Conservation (phyloP, 2,329 filamentous ascomycete genomes). For the Chrysoporthe puriensis region DNA sequence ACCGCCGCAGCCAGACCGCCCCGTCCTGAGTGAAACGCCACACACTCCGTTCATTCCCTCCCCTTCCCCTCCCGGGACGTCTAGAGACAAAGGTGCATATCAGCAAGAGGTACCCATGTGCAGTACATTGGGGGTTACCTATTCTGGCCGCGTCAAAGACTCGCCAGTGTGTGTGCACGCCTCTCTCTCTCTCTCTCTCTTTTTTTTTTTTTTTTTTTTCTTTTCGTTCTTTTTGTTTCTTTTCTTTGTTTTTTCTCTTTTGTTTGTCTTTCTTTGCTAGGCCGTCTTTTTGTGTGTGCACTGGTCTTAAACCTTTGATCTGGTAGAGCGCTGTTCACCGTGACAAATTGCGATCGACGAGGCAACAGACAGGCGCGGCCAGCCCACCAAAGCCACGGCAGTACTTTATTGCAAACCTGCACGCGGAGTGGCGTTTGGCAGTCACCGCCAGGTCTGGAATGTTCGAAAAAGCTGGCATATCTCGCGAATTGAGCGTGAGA, state of each 20-base stretch:
- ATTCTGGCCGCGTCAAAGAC: neutral
- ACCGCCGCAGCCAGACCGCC: neutral
- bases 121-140: constrained; percentile 19
- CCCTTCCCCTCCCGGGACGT: constrained; percentile 12
- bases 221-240: neutral
- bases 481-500: constrained; percentile 8
- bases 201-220: neutral
- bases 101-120: constrained; percentile 14
- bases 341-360: neutral
- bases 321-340: neutral
- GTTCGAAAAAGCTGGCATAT: constrained; percentile 25
- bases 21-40: constrained; percentile 11
- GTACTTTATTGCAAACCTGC: constrained; percentile 9
- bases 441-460: constrained; percentile 16
- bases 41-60: constrained; percentile 18
- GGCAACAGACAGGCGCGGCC: neutral
- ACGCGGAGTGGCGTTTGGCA: constrained; percentile 11
- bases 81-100: constrained; percentile 19
- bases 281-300: constrained; percentile 8
- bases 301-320: neutral
- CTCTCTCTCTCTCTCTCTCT: neutral
- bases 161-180: neutral
- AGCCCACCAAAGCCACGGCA: neutral
- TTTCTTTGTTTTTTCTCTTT: neutral
- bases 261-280: neutral